A percentile compares a stretch with the other conserved stretches of the same genome.
These are phyloP conservation scores for Fusarium bactridioides DNA, from an alignment of 2,329 filamentous ascomycete species.

Conservation along the genomic window DNA sequence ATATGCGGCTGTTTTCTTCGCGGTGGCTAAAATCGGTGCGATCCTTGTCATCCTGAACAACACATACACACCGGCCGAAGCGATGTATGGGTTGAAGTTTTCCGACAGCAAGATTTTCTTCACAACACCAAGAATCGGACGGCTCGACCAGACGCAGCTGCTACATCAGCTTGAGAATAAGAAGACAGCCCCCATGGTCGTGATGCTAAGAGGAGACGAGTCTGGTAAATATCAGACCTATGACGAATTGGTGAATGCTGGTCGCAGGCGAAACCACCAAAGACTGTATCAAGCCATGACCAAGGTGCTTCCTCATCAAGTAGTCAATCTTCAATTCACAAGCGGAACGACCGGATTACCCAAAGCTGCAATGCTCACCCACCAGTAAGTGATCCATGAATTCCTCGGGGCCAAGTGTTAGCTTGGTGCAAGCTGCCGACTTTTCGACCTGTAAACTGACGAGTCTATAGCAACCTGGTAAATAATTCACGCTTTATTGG, in stretches of 20 bases:
- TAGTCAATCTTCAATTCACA: constrained; percentile 79
- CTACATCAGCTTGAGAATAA: constrained; percentile 61
- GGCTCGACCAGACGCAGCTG: constrained; percentile 68
- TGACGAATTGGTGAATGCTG: constrained; percentile 62
- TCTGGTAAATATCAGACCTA: constrained; percentile 66
- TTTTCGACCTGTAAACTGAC: constrained; percentile 5
- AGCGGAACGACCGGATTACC: constrained; percentile 77
- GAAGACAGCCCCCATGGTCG: constrained; percentile 57
- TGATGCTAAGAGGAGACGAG: constrained; percentile 66
- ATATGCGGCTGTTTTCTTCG: constrained; percentile 81
- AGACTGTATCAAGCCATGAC: constrained; percentile 61
- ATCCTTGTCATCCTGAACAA: constrained; percentile 83
- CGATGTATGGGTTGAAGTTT: constrained; percentile 74
- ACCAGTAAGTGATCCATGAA: constrained; percentile 59
- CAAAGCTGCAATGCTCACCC: constrained; percentile 78
- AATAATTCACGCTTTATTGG: constrained; percentile 77
- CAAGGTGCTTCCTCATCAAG: constrained; percentile 68
- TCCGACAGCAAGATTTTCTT: constrained; percentile 78
- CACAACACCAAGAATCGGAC: constrained; percentile 73
- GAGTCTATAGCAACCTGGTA: constrained; percentile 58
- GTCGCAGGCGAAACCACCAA: constrained; percentile 57
- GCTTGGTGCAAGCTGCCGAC: background rate
- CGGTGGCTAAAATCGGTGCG: constrained; percentile 70
- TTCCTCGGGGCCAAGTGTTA: background rate
- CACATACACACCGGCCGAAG: constrained; percentile 79